A percentile compares a stretch with the other conserved stretches of the same genome.
These are phyloP conservation scores for Juglanconis sp. DNA, from an alignment of 2,329 filamentous ascomycete genomes.

Conservation along the genomic window DNA sequence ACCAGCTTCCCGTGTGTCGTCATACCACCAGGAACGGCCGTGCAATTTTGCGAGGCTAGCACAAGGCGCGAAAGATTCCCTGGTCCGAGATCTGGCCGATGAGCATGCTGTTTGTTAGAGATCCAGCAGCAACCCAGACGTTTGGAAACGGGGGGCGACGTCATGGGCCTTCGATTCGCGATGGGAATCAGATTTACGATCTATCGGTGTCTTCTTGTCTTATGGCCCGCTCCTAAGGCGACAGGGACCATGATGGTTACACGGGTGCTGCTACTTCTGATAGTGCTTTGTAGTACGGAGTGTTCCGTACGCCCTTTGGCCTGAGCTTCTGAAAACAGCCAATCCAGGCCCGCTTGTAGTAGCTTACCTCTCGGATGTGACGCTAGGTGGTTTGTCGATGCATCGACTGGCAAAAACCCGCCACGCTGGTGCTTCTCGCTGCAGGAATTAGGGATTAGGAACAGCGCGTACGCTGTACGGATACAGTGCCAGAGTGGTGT, in stretches of 20 bases:
- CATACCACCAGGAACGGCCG: slow-evolving; percentile 1
- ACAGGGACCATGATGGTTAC: slow-evolving; percentile 8
- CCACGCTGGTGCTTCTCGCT: no score
- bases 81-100: background rate
- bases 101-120: background rate
- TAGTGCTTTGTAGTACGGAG: background rate
- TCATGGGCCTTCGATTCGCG: slow-evolving; percentile 3
- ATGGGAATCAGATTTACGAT: slow-evolving; percentile 1
- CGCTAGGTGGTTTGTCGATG: background rate
- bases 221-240: background rate
- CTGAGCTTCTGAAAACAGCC: background rate
- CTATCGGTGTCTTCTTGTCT: no score
- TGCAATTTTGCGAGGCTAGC: background rate
- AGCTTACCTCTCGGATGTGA: background rate
- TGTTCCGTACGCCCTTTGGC: background rate
- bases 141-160: slow-evolving; percentile 3
- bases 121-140: background rate
- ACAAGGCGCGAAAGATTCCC: background rate
- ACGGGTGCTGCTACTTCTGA: background rate
- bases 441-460: background rate
- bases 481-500: no score
- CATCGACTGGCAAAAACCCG: no score
- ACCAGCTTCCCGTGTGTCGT: slow-evolving; percentile 2
- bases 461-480: background rate
- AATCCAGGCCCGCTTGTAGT: background rate